These are phyloP conservation scores for Ophiostoma tasmaniense DNA, from an alignment of 2,329 filamentous ascomycete genomes.

Conservation along the genomic window DNA sequence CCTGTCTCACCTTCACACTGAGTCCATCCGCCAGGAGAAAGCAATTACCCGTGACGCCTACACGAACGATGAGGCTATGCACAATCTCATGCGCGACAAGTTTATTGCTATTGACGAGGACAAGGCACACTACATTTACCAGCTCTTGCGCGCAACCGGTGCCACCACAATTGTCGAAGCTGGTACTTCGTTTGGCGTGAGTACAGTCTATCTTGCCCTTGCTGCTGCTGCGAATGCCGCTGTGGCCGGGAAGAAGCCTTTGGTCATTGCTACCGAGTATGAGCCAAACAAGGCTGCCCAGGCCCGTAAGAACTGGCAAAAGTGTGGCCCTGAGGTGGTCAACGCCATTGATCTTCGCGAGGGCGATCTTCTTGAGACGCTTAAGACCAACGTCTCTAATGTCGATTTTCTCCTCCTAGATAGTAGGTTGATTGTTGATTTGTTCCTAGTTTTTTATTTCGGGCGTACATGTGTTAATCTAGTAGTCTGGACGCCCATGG, in stretches of 20 bases:
- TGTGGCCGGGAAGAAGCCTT: conserved; percentile 12
- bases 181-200: conserved; percentile 53
- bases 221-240: conserved; percentile 37
- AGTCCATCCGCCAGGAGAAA: background rate
- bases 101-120: conserved; percentile 9
- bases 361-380: background rate
- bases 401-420: background rate
- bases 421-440: background rate
- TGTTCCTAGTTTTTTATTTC: background rate
- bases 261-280: conserved; percentile 53
- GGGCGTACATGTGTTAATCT: background rate
- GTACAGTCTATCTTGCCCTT: conserved; percentile 53
- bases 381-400: background rate
- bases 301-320: conserved; percentile 46
- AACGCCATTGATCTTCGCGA: conserved; percentile 10
- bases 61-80: background rate
- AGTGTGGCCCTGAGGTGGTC: conserved; percentile 33
- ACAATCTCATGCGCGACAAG: background rate
- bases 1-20: background rate
- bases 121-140: conserved; percentile 40
- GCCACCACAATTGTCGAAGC: conserved; percentile 49
- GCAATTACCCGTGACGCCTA: background rate
- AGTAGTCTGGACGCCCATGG: background rate
- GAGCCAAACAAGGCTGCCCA: conserved; percentile 44
- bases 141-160: conserved; percentile 39